Evolutionary conservation across 345 rosid species (phyloP), one percentile per base, ranked within the genome.

Genomic region (Tarenaya hassleriana): DNA sequence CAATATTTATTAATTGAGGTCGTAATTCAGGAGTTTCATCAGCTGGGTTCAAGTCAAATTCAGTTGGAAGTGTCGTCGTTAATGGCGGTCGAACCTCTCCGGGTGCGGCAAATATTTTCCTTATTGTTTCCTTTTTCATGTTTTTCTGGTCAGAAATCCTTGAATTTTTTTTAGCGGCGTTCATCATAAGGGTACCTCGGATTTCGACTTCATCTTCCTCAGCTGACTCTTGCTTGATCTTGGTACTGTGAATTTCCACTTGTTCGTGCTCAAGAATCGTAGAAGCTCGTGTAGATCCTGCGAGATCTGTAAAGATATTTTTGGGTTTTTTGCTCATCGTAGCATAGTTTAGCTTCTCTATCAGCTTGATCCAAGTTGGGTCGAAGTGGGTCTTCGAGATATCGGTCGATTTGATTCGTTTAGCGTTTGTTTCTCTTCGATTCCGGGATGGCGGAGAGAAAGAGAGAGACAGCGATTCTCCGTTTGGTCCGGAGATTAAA

Each of bases 401-500:
- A 57, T 60, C 60, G 37, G 41, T 16, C 55, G 32, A 52, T 50
- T 66, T 53, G 16, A 57, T 61, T 50, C 54, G 46, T 50, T 48
- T 1, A 54, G 17, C 24, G 18, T 45, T 16, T 51, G 49, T 46
- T 42, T n/a, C 32, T 14, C 46, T 17, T 41, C 60, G 18, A 37
- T 24, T 50, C 7, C 12, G 32, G 59, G 34, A 58, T 62, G 63
- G 21, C 42, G 39, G 75, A 47, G 71, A 61, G 41, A 62, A 64
- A 57, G 52, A 33, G 61, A 55, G 72, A 49, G 38, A 78, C 80
- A 88, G 82, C 88, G 19, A 33, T 82, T 17, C 69, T 86, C 68
- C 75, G 83, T 58, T 73, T 91, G 19, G 77, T 50, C 49, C 92
- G 95, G 47, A 88, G 76, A 56, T 83, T 74, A 12, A 91, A 84